Evolutionary conservation across 1,284 basidiomycete genomes (phyloP), one percentile per base, ranked within the genome.

Genomic region (Cryptococcus hybrid): DNA sequence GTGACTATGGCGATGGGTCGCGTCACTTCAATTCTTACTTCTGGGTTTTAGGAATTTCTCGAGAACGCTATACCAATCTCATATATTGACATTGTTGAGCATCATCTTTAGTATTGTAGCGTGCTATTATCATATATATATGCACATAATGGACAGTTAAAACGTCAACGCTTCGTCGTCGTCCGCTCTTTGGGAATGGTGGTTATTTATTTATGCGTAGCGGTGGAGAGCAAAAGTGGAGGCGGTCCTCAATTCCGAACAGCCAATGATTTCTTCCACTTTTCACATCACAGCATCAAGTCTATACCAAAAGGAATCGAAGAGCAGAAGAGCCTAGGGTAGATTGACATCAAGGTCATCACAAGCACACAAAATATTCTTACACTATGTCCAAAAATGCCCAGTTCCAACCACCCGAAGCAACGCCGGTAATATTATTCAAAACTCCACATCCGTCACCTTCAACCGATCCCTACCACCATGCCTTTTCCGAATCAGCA

Each of bases 361-460:
- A 18, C 18, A 18, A 18, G 18, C 18, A 18, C 18, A 18, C 18
- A 18, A 18, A 18, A 18, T 18, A 18, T 18, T 18, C 18, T 18
- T 18, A 18, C 18, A 18, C 18, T 18, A 18, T 18, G 18, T 18
- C 18, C 18, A 18, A 18, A 18, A 18, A 18, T 18, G 18, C 18
- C 18, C 18, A 18, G 18, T 18, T 18, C 18, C 18, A 18, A 18
- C 18, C 18, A 18, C 18, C 18, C 18, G 18, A 18, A 9, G n/a
- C 40, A 42, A 52, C n/a, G 12, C 56, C 50, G 3, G 52, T 62
- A 5, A 57, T 62, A 12, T 50, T 62, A n/a, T 62, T 62, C 58
- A 62, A 62, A 30, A 59, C 61, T 3, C 61, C 61, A 4, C 52
- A 54, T 38, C 39, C 55, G 2, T 51, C 56, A 18, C 34, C 36